A percentile compares a stretch with the other conserved stretches of the same genome.
Conservation (phyloP, 2,329 filamentous ascomycete species). For the Zymoseptoria pseudotritici region DNA sequence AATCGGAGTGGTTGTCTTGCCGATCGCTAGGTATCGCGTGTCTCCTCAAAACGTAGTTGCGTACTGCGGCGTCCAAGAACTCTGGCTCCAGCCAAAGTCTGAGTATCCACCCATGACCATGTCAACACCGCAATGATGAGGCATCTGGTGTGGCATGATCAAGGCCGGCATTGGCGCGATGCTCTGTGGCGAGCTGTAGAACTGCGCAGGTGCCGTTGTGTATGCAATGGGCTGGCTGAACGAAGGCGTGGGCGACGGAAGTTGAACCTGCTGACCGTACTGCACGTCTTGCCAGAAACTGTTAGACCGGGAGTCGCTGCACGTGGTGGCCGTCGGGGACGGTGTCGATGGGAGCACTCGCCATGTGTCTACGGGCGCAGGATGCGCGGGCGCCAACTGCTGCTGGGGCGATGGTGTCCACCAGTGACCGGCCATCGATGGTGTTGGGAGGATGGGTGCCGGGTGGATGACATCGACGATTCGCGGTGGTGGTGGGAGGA, state of each 20-base stretch:
- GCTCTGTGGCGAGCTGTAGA: constrained; percentile 72
- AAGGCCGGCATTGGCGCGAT: constrained; percentile 67
- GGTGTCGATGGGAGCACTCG: constrained; percentile 85
- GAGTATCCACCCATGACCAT: constrained; percentile 55
- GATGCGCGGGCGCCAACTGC: constrained; percentile 53
- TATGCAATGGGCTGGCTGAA: constrained; percentile 73
- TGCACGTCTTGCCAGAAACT: constrained; percentile 74
- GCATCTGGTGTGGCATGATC: constrained; percentile 79
- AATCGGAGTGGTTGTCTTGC: constrained; percentile 21
- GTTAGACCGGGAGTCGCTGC: constrained; percentile 61
- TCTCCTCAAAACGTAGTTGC: constrained; percentile 70
- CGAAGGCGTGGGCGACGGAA: constrained; percentile 71
- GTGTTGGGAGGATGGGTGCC: constrained; percentile 75
- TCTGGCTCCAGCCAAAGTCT: constrained; percentile 80
- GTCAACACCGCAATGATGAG: constrained; percentile 73
- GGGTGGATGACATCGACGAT: constrained; percentile 85
- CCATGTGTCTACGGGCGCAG: constrained; percentile 76
- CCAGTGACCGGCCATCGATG: constrained; percentile 59
- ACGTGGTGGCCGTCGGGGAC: constrained; percentile 60
- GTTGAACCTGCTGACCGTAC: constrained; percentile 62
- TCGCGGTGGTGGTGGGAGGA: constrained; percentile 79
- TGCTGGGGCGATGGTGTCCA: constrained; percentile 63
- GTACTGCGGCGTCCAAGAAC: constrained; percentile 66
- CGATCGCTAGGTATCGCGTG: constrained; percentile 28
- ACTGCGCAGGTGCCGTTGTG: constrained; percentile 50